phyloP scores from a whole-genome alignment of 345 rosid genomes.

The Erysimum cheiranthoides region DNA sequence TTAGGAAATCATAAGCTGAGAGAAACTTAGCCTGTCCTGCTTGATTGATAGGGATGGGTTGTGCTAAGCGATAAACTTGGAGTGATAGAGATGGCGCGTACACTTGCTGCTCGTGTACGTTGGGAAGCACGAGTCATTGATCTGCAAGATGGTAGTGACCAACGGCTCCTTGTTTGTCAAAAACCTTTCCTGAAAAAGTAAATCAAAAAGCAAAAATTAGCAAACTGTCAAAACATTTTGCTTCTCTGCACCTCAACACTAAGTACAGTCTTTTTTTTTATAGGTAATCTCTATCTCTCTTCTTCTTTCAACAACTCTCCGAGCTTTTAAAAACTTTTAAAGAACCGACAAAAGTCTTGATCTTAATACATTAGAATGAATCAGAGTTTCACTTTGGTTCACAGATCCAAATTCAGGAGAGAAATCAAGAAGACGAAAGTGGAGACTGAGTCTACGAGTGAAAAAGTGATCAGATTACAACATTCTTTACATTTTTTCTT shows the following conservation, averaged over 20 bases:
- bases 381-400: neutral
- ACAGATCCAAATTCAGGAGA: conserved; percentile 4
- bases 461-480: conserved; percentile 11
- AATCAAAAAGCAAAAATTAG: conserved; percentile 29
- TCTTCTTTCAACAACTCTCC: neutral
- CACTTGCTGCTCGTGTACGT: conserved; percentile 70
- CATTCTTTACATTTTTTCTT: conserved; percentile 21
- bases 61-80: conserved; percentile 71
- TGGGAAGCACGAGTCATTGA: conserved; percentile 97
- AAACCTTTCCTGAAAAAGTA: conserved; percentile 78
- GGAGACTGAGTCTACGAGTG: neutral
- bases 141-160: conserved; percentile 88
- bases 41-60: conserved; percentile 76
- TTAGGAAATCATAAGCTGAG: neutral
- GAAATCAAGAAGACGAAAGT: conserved; percentile 9
- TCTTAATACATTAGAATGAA: neutral
- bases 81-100: conserved; percentile 75
- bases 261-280: conserved; percentile 19
- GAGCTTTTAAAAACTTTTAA: conserved; percentile 12
- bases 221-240: conserved; percentile 1
- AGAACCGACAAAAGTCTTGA: neutral
- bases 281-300: conserved; percentile 13
- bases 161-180: conserved; percentile 87
- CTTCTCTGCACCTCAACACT: conserved; percentile 30
- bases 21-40: neutral